Conservation (phyloP, 495 filamentous ascomycete species). For the Jackrogersella minutella region DNA sequence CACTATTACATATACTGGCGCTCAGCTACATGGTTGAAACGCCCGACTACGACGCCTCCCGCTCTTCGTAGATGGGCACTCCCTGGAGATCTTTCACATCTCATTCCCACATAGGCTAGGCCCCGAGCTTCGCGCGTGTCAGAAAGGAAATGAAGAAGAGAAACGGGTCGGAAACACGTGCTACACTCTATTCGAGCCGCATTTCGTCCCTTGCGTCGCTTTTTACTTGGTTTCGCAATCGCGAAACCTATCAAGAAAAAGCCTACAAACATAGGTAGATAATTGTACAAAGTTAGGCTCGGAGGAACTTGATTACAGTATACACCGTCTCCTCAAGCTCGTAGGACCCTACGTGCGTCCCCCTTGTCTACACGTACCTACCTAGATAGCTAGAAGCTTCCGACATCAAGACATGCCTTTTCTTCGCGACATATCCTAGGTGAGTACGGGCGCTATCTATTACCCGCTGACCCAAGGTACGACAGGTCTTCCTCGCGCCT, state of each 20-base stretch:
- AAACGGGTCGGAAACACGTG: constrained; percentile 19
- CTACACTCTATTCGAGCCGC: constrained; percentile 17
- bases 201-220: constrained; percentile 1
- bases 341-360: too few species aligned
- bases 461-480: too few species aligned
- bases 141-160: background rate
- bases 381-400: too few species aligned
- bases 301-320: background rate
- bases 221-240: background rate
- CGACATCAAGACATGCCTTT: too few species aligned
- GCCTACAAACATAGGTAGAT: too few species aligned
- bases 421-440: too few species aligned
- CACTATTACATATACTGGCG: background rate
- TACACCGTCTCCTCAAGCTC: too few species aligned
- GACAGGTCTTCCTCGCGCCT: too few species aligned
- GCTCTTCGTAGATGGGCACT: background rate
- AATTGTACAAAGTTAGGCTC: background rate
- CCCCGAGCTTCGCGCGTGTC: background rate
- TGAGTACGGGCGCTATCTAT: too few species aligned
- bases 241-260: background rate
- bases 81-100: constrained; percentile 18
- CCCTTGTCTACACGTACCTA: too few species aligned
- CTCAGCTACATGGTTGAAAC: constrained; percentile 29
- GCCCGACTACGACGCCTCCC: constrained; percentile 25
- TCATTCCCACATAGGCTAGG: constrained; percentile 24